phyloP scores from a whole-genome alignment of 1,284 basidiomycete genomes.

The Marasmius tenuissimus region DNA sequence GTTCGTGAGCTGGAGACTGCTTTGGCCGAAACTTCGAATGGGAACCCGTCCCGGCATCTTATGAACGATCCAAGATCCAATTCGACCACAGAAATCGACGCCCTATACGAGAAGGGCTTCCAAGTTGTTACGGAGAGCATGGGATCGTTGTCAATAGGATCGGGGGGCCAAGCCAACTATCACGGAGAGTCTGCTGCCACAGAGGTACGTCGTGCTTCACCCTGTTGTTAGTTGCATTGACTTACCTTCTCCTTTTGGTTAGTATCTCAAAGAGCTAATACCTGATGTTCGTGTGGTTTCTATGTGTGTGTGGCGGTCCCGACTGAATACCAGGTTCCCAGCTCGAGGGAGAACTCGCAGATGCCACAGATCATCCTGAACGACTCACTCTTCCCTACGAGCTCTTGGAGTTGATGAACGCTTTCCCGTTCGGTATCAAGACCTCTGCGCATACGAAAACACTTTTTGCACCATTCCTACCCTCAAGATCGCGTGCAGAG shows the following conservation, averaged over 20 bases:
- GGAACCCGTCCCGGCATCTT: constrained; percentile 13
- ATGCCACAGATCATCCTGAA: constrained; percentile 17
- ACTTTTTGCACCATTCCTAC: constrained; percentile 40
- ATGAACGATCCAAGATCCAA: constrained; percentile 12
- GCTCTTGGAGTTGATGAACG: constrained; percentile 42
- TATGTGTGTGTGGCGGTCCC: neutral
- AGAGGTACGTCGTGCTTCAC: constrained; percentile 32
- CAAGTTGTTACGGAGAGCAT: constrained; percentile 34
- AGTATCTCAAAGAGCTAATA: constrained; percentile 47
- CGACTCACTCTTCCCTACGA: constrained; percentile 39
- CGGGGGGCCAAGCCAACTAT: constrained; percentile 45
- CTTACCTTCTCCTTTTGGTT: constrained; percentile 4
- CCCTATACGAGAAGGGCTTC: constrained; percentile 19
- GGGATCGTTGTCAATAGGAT: constrained; percentile 44
- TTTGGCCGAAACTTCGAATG: constrained; percentile 35
- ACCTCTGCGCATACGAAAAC: constrained; percentile 35
- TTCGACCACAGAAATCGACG: constrained; percentile 12
- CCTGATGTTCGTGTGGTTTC: constrained; percentile 28
- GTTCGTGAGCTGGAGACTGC: constrained; percentile 60
- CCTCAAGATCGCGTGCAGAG: constrained; percentile 36
- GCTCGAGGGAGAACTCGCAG: constrained; percentile 22
- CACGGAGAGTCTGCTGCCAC: constrained; percentile 48
- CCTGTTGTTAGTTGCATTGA: neutral
- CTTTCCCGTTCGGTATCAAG: constrained; percentile 49
- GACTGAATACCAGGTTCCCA: constrained; percentile 6